Percentiles rank a stretch among this genome's conserved stretches.
These are phyloP conservation scores for Pelargonium citronellum DNA, from an alignment of 441 rosid species.

Conservation along the genomic window DNA sequence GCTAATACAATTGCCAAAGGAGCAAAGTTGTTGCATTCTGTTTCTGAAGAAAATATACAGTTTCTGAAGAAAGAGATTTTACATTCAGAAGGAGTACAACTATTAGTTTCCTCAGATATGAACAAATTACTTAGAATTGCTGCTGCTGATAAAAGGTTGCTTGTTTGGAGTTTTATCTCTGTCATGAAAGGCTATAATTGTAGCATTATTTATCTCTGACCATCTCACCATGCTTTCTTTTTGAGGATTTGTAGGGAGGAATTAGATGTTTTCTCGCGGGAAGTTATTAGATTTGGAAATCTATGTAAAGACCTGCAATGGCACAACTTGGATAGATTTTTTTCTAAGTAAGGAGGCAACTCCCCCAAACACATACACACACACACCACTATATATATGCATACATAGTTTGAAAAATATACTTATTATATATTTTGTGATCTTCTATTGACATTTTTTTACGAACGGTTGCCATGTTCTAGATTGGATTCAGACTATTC, in stretches of 20 bases:
- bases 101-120: constrained; percentile 75
- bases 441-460: constrained; percentile 13
- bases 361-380: too few relatives aligned
- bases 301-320: constrained; percentile 99
- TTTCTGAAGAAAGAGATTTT: constrained; percentile 81
- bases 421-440: constrained; percentile 7
- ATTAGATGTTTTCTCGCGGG: constrained; percentile 75
- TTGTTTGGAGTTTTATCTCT: not conserved
- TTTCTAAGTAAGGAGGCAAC: constrained; percentile 59
- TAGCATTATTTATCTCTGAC: not conserved
- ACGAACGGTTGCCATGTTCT: constrained; percentile 24
- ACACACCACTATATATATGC: too few relatives aligned
- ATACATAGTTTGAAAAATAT: not conserved
- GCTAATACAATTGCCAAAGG: constrained; percentile 96
- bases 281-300: constrained; percentile 96
- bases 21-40: constrained; percentile 80
- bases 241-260: constrained; percentile 56
- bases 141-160: constrained; percentile 85
- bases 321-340: constrained; percentile 93
- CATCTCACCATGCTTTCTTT: not conserved
- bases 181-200: not conserved
- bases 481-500: constrained; percentile 54
- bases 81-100: constrained; percentile 84
- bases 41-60: constrained; percentile 55
- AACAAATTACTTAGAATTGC: constrained; percentile 66